These are phyloP conservation scores for Fagopyrum tataricum DNA, from an alignment of 148 eudicot species.

Conservation along the genomic window DNA sequence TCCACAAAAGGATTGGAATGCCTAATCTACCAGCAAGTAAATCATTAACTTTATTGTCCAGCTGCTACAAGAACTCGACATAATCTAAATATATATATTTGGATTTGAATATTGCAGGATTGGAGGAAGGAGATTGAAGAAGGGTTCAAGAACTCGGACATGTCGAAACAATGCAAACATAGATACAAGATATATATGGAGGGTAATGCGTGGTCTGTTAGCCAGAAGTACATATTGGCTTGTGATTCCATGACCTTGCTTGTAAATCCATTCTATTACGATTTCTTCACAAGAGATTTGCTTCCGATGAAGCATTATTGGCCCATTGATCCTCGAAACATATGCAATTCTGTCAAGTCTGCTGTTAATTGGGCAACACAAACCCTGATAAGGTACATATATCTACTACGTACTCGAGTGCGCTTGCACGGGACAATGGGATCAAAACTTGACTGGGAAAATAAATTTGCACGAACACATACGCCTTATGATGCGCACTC, in stretches of 20 bases:
- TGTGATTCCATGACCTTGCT: slow-evolving; percentile 50
- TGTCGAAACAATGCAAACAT: slow-evolving; percentile 52
- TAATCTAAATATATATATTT: neutral
- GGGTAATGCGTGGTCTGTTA: slow-evolving; percentile 62
- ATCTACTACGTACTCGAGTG: neutral
- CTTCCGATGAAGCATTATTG: slow-evolving; percentile 53
- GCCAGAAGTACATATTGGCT: slow-evolving; percentile 54
- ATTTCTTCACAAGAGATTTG: slow-evolving; percentile 56
- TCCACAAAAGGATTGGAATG: neutral
- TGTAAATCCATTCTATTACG: slow-evolving; percentile 37
- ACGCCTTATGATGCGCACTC: no score
- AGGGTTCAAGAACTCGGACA: slow-evolving; percentile 47
- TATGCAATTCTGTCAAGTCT: slow-evolving; percentile 46
- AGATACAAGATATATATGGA: slow-evolving; percentile 65
- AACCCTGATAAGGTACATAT: neutral
- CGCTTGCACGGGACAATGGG: no score
- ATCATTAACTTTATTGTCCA: neutral
- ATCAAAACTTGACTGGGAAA: no score
- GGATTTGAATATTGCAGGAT: no score
- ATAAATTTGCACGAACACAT: no score
- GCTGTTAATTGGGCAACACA: slow-evolving; percentile 59
- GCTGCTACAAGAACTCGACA: neutral
- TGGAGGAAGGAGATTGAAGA: slow-evolving; percentile 38
- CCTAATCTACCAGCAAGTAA: slow-evolving; percentile 9
- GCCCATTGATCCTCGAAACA: slow-evolving; percentile 30